Evolutionary conservation across 768 basidiomycete species (phyloP).

Genomic region (Rhodotorula diobovata): DNA sequence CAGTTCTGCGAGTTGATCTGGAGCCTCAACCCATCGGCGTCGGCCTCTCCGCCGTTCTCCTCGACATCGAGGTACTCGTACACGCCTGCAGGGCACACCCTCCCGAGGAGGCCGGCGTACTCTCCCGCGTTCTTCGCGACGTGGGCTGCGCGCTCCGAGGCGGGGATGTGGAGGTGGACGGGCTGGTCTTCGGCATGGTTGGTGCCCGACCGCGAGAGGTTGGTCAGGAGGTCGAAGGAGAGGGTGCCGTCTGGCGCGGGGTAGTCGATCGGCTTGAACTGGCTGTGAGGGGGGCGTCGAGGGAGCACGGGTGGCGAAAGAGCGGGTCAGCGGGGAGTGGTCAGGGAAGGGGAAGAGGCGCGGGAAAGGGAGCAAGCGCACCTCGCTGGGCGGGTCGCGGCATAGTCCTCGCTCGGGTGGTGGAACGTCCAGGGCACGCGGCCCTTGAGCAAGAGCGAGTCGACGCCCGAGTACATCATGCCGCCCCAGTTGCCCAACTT

Average conservation of each 20-base stretch:
- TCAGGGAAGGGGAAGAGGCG: neutral
- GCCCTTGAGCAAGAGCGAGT: constrained; percentile 76
- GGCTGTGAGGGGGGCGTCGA: neutral
- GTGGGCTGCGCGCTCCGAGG: constrained; percentile 56
- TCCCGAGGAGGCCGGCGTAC: constrained; percentile 80
- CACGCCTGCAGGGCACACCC: constrained; percentile 89
- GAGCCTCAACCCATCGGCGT: constrained; percentile 66
- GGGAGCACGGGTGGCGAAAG: no score
- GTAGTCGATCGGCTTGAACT: constrained; percentile 39
- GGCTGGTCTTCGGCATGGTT: constrained; percentile 97
- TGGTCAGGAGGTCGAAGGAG: constrained; percentile 88
- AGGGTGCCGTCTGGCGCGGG: constrained; percentile 71
- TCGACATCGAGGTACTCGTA: constrained; percentile 87
- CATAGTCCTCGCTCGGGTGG: constrained; percentile 56
- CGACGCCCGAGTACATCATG: constrained; percentile 79
- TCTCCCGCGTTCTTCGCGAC: constrained; percentile 68
- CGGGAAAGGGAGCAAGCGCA: neutral
- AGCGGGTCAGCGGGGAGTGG: neutral
- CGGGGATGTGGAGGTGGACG: constrained; percentile 65
- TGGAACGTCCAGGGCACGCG: constrained; percentile 90
- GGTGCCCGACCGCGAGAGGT: constrained; percentile 81
- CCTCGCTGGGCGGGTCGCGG: constrained; percentile 64
- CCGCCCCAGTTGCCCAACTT: constrained; percentile 79
- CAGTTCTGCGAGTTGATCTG: constrained; percentile 84
- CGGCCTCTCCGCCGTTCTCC: constrained; percentile 55